phyloP scores from a whole-genome alignment of 202 grass and related monocot genomes.

The Zoysia matrella region DNA sequence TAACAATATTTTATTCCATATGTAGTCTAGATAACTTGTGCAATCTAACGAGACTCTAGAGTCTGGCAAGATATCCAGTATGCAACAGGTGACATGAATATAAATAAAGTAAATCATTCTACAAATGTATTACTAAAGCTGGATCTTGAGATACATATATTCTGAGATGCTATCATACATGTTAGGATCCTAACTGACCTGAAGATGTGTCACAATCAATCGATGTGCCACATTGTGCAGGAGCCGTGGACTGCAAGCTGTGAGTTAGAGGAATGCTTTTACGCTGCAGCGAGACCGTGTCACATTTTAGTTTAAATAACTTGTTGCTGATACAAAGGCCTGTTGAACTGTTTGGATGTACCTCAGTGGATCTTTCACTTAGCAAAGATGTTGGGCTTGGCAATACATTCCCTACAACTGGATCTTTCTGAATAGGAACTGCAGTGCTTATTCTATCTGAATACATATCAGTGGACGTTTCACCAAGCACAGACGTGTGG shows the following conservation, averaged over 20 bases:
- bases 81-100: background rate
- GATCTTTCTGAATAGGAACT: constrained; percentile 12
- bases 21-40: background rate
- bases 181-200: constrained; percentile 45
- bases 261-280: constrained; percentile 20
- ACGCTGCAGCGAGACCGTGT: constrained; percentile 13
- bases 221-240: constrained; percentile 16
- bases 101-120: background rate
- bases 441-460: constrained; percentile 15
- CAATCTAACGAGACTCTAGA: background rate
- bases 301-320: constrained; percentile 11
- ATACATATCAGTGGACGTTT: constrained; percentile 3
- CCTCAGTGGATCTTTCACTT: constrained; percentile 28
- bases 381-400: constrained; percentile 2
- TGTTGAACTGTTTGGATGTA: constrained; percentile 20
- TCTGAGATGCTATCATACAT: background rate
- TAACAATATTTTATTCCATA: background rate
- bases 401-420: constrained; percentile 13
- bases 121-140: background rate
- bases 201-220: constrained; percentile 37
- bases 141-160: background rate
- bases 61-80: background rate
- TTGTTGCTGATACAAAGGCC: background rate
- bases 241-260: background rate
- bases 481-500: constrained; percentile 34